phyloP scores from a whole-genome alignment of 2,329 filamentous ascomycete species.

The Xylariaceae sp. region DNA sequence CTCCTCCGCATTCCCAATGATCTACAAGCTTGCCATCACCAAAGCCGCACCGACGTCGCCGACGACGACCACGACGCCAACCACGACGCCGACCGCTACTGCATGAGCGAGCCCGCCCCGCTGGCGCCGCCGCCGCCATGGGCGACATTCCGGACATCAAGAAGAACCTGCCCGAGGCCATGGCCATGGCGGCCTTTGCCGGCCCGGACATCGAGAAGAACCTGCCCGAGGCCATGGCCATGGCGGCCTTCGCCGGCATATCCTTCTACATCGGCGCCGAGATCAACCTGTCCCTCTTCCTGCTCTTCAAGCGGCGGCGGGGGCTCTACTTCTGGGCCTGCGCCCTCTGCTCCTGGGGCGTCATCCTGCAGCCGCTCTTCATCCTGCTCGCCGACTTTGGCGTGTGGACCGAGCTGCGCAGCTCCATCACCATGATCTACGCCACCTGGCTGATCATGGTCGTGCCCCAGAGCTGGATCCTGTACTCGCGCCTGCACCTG shows the following conservation, averaged over 20 bases:
- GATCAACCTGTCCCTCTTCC: conserved; percentile 22
- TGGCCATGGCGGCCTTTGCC: conserved; percentile 29
- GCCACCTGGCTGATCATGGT: conserved; percentile 26
- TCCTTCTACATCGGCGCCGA: conserved; percentile 27
- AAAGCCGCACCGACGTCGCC: not conserved
- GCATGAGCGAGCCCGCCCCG: too few relatives aligned
- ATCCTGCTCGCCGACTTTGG: conserved; percentile 25
- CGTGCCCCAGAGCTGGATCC: conserved; percentile 22
- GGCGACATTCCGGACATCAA: conserved; percentile 4
- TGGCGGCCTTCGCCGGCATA: conserved; percentile 29
- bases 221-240: conserved; percentile 22
- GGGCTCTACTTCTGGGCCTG: conserved; percentile 27
- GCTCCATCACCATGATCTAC: conserved; percentile 22
- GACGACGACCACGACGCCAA: not conserved
- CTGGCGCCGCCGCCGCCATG: not conserved
- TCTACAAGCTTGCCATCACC: too few relatives aligned
- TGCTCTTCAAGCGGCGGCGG: conserved; percentile 23
- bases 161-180: conserved; percentile 15
- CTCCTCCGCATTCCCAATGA: too few relatives aligned
- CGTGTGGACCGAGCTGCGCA: conserved; percentile 18
- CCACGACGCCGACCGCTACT: too few relatives aligned
- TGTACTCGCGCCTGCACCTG: conserved; percentile 25
- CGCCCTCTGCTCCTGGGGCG: conserved; percentile 20
- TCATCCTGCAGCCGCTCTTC: conserved; percentile 23
- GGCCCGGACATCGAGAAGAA: conserved; percentile 6